Conservation (phyloP, 768 basidiomycete genomes). For the Saitozyma sp. region DNA sequence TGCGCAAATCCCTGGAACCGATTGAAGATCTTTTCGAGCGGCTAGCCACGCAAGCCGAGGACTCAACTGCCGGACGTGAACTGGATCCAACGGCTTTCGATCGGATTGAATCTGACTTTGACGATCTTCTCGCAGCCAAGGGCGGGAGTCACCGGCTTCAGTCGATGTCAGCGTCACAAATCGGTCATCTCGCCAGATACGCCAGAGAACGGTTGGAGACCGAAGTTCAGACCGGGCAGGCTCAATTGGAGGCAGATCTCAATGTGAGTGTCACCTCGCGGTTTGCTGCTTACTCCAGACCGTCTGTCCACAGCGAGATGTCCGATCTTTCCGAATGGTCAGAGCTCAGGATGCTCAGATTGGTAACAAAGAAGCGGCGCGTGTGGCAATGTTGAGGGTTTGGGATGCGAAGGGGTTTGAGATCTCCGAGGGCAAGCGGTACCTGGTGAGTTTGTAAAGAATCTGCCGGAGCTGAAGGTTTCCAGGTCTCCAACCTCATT, state of each 20-base stretch:
- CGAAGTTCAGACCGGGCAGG: slow-evolving; percentile 50
- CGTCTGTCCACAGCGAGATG: slow-evolving; percentile 74
- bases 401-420: slow-evolving; percentile 70
- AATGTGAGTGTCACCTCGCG: slow-evolving; percentile 57
- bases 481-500: slow-evolving; percentile 66
- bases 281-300: slow-evolving; percentile 7
- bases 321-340: slow-evolving; percentile 74
- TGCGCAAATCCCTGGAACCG: slow-evolving; percentile 60
- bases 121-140: slow-evolving; percentile 64
- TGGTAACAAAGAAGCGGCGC: slow-evolving; percentile 58
- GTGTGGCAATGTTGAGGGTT: slow-evolving; percentile 74
- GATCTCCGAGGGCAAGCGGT: slow-evolving; percentile 68
- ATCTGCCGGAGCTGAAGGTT: slow-evolving; percentile 13
- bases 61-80: slow-evolving; percentile 13
- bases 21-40: slow-evolving; percentile 68
- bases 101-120: slow-evolving; percentile 59
- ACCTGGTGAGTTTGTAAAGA: slow-evolving; percentile 59
- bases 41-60: slow-evolving; percentile 58
- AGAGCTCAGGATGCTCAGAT: slow-evolving; percentile 61
- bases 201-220: slow-evolving; percentile 16
- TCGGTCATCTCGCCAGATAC: slow-evolving; percentile 37
- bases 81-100: slow-evolving; percentile 46
- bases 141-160: slow-evolving; percentile 57
- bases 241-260: slow-evolving; percentile 72
- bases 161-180: slow-evolving; percentile 51